Evolutionary conservation across 2,329 filamentous ascomycete genomes (phyloP).

Genomic region (Chaetomiaceae sp.): DNA sequence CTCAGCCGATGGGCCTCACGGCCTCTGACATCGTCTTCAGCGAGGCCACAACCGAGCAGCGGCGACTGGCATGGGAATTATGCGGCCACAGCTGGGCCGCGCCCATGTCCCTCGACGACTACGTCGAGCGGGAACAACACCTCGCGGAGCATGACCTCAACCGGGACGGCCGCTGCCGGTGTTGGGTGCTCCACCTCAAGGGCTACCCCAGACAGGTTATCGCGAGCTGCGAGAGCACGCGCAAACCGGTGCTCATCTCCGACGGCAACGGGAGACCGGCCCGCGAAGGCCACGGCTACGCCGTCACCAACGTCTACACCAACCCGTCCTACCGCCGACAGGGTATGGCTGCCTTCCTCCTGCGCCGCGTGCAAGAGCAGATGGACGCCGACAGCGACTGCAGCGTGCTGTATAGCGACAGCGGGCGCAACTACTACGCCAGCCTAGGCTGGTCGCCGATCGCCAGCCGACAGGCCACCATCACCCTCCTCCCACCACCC

Average conservation of each 20-base stretch:
- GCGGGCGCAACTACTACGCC: slow-evolving; percentile 32
- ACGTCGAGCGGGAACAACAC: slow-evolving; percentile 29
- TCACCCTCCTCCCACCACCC: slow-evolving; percentile 26
- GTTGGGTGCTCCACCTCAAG: slow-evolving; percentile 32
- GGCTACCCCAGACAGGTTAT: slow-evolving; percentile 31
- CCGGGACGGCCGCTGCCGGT: slow-evolving; percentile 26
- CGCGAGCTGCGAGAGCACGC: slow-evolving; percentile 33
- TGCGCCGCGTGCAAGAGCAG: slow-evolving; percentile 32
- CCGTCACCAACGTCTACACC: slow-evolving; percentile 37
- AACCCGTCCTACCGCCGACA: slow-evolving; percentile 31
- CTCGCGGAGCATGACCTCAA: slow-evolving; percentile 30
- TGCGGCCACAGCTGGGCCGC: slow-evolving; percentile 31
- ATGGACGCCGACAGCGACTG: slow-evolving; percentile 34
- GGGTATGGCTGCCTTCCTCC: slow-evolving; percentile 36
- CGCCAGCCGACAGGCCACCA: slow-evolving; percentile 32
- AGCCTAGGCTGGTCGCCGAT: slow-evolving; percentile 35
- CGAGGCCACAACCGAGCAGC: slow-evolving; percentile 30
- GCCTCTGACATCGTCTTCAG: slow-evolving; percentile 29
- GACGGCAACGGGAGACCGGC: slow-evolving; percentile 24
- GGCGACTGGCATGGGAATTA: slow-evolving; percentile 31
- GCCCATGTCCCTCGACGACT: slow-evolving; percentile 30
- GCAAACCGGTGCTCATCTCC: slow-evolving; percentile 29
- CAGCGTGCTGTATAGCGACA: slow-evolving; percentile 36
- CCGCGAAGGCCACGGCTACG: slow-evolving; percentile 29
- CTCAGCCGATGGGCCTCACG: slow-evolving; percentile 21